Conservation (phyloP, 2,329 filamentous ascomycete species). For the Epichloe brachyelytri region DNA sequence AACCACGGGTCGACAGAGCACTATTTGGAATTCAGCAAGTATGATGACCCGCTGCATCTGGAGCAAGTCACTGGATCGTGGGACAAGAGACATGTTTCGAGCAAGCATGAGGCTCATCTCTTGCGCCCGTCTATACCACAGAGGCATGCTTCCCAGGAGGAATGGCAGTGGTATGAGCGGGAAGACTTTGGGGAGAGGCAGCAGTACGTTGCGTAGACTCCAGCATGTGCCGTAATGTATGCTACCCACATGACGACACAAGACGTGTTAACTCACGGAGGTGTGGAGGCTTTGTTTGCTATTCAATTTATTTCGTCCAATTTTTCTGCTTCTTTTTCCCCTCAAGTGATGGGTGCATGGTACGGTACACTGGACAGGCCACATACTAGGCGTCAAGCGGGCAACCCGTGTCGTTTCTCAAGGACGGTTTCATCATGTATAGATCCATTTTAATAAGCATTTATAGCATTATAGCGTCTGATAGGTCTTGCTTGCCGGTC, state of each 20-base stretch:
- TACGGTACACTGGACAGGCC: neutral
- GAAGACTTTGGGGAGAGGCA: conserved; percentile 19
- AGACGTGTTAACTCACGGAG: neutral
- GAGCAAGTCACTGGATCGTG: neutral
- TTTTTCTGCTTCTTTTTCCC: too few species aligned
- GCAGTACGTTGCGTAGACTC: conserved; percentile 12
- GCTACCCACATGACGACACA: neutral
- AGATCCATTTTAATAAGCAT: neutral
- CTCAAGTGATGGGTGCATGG: neutral
- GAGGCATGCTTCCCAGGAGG: conserved; percentile 10
- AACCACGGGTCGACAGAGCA: conserved; percentile 7
- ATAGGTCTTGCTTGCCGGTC: neutral
- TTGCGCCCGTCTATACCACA: neutral
- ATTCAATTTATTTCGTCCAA: neutral
- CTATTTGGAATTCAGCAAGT: conserved; percentile 1
- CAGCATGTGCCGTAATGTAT: conserved; percentile 18
- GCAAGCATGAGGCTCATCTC: neutral
- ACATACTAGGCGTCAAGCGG: neutral
- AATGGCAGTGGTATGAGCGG: conserved; percentile 23
- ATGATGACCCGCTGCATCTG: neutral
- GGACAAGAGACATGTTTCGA: neutral
- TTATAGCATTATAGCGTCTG: conserved; percentile 1
- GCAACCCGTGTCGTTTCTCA: neutral
- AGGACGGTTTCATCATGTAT: neutral
- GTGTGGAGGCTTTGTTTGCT: neutral